Evolutionary conservation across 192 early-diverging fungal species (phyloP), one percentile per base, ranked within the genome.

Genomic region (Haplosporangium gracile): DNA sequence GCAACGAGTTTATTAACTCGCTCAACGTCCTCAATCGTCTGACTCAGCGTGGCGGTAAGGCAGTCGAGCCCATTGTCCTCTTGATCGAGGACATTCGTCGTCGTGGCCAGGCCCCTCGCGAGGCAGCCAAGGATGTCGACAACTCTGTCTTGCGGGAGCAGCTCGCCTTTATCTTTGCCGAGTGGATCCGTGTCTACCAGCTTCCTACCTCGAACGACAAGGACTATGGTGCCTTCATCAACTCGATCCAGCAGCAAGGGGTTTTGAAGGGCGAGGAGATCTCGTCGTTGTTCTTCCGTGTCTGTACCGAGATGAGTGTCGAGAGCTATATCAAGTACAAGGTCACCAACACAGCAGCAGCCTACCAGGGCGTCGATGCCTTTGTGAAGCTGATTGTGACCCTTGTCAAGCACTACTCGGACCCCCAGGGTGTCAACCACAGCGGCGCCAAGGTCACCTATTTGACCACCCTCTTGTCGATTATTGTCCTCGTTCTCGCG

Each of bases 341-440:
- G 73, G 74, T 88, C 34, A 72, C 79, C 2, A 88, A 88, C 74
- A 89, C 91, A 18, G 80, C 88, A 10, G 81, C 90, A 1, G 90
- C 92, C 8, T 97, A 95, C 89, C 94, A 96, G 73, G 95, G 96
- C 3, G 94, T 98, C 4, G 98, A 99, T 84, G 98, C 99, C 8
- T 96, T 98, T 77, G 95, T 97, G 2, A 95, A 95, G 63, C 88
- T 99, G 36, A 94, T 97, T 24, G 94, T 99, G 8, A 90, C 95
- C 20, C 83, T 98, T 47, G 92, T 96, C 63, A 95, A 96, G 71
- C 93, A 95, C 75, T 93, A 94, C 82, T 92, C 88, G 7, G 93
- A 91, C 63, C 90, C 91, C 20, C 88, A 90, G 11, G 91, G 90
- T 40, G 84, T 91, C 57, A 90, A 92, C 76, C 86, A 90, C 34